Percentiles rank a stretch among this genome's conserved stretches.
Evolutionary conservation across 176 grass and related monocot species (phyloP).

Genomic region (Musa acuminata): DNA sequence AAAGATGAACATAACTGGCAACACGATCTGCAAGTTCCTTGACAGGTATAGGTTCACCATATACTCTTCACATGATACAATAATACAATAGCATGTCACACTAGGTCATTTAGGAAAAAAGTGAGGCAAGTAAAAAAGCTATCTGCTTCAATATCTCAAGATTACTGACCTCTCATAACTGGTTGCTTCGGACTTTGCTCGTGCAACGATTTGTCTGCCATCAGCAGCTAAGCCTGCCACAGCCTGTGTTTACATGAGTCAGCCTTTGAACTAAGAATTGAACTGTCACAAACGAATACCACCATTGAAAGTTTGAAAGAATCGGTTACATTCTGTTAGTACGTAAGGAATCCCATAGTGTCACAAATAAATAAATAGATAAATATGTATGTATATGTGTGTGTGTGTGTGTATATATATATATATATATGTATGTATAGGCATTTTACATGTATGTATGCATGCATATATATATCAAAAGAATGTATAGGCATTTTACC

Average conservation of each 20-base stretch:
- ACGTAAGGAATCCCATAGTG: too few relatives aligned
- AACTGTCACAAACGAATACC: neutral
- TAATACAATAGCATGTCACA: neutral
- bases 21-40: constrained; percentile 84
- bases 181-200: constrained; percentile 65
- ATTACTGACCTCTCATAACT: constrained; percentile 61
- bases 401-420: too few relatives aligned
- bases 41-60: constrained; percentile 70
- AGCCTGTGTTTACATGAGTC: constrained; percentile 27
- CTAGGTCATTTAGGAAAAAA: neutral
- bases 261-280: neutral
- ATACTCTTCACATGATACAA: constrained; percentile 36
- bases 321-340: too few relatives aligned
- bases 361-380: too few relatives aligned
- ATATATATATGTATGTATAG: too few relatives aligned
- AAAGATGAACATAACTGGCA: constrained; percentile 79
- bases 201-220: constrained; percentile 72
- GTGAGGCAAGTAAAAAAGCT: too few relatives aligned
- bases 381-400: too few relatives aligned
- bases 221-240: constrained; percentile 78
- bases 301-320: neutral
- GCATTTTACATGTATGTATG: too few relatives aligned
- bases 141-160: neutral
- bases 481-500: too few relatives aligned
- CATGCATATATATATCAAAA: too few relatives aligned